These are phyloP conservation scores for Geotrichum europaeum DNA, from an alignment of 1,139 yeast genomes.

Conservation along the genomic window DNA sequence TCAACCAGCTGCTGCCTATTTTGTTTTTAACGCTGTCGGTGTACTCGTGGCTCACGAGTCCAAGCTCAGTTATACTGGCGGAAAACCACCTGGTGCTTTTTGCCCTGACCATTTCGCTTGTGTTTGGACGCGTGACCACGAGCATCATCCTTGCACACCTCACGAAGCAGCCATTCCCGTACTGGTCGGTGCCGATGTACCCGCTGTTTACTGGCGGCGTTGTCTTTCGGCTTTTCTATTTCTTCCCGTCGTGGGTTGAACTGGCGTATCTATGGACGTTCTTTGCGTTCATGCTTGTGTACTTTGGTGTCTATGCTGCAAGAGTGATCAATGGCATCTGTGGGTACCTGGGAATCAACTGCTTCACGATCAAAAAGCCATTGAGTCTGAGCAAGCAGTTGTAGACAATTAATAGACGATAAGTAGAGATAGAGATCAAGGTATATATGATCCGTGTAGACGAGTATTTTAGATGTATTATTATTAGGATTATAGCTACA, in stretches of 20 bases:
- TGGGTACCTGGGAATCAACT: constrained; percentile 35
- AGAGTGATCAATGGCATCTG: constrained; percentile 36
- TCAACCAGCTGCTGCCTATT: constrained; percentile 36
- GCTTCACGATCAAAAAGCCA: constrained; percentile 33
- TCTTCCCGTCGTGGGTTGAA: constrained; percentile 28
- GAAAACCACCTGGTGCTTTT: constrained; percentile 51
- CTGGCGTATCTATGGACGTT: constrained; percentile 33
- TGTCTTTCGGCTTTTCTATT: constrained; percentile 25
- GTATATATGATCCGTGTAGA: not conserved
- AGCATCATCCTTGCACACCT: constrained; percentile 60
- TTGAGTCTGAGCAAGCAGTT: not conserved
- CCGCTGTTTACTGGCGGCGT: constrained; percentile 36
- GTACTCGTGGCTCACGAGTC: constrained; percentile 35
- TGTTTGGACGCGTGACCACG: constrained; percentile 60
- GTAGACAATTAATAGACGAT: not conserved
- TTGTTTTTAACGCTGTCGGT: constrained; percentile 27
- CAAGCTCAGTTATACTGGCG: constrained; percentile 33
- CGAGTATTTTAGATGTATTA: not conserved
- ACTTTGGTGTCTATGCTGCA: constrained; percentile 35
- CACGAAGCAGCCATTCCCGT: constrained; percentile 62
- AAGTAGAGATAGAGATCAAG: not conserved
- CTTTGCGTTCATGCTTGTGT: constrained; percentile 28
- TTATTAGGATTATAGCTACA: not conserved
- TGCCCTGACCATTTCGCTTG: constrained; percentile 56
- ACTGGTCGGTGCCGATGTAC: constrained; percentile 35